Evolutionary conservation across 2,329 filamentous ascomycete genomes (phyloP).

Genomic region (Aureobasidium pullulans): DNA sequence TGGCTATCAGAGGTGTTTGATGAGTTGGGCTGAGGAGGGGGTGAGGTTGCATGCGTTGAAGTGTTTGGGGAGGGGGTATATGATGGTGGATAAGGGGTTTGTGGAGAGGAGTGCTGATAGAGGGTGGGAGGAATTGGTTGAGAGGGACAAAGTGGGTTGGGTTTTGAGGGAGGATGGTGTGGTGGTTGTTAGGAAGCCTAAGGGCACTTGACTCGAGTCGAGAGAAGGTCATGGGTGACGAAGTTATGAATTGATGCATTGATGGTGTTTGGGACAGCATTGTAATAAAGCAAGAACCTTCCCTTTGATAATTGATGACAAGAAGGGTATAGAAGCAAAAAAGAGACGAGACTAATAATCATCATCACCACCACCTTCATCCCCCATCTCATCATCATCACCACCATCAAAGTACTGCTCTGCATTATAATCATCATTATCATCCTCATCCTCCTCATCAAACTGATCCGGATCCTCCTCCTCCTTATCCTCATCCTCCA

Average conservation of each 20-base stretch:
- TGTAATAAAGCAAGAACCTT: no score
- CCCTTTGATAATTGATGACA: no score
- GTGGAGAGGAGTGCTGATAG: slow-evolving; percentile 62
- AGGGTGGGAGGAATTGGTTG: slow-evolving; percentile 64
- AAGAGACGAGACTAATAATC: slow-evolving; percentile 5
- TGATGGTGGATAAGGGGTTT: slow-evolving; percentile 61
- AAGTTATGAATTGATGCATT: slow-evolving; percentile 1
- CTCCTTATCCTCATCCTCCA: slow-evolving; percentile 49
- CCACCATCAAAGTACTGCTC: slow-evolving; percentile 59
- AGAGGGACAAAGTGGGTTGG: slow-evolving; percentile 75
- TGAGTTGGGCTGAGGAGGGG: slow-evolving; percentile 73
- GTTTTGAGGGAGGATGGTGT: slow-evolving; percentile 54
- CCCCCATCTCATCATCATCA: slow-evolving; percentile 49
- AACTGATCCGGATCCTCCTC: slow-evolving; percentile 56
- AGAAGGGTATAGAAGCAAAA: neutral
- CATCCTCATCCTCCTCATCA: slow-evolving; percentile 47
- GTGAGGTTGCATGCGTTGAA: slow-evolving; percentile 73
- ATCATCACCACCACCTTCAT: slow-evolving; percentile 40
- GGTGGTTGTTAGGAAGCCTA: slow-evolving; percentile 9
- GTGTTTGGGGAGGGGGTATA: slow-evolving; percentile 75
- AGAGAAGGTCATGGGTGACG: neutral
- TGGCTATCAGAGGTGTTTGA: slow-evolving; percentile 68
- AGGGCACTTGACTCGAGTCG: neutral
- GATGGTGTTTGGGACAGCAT: neutral
- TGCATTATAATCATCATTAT: slow-evolving; percentile 55